Conservation (phyloP, 2,329 filamentous ascomycete species). For the Sporothrix euskadiensis region DNA sequence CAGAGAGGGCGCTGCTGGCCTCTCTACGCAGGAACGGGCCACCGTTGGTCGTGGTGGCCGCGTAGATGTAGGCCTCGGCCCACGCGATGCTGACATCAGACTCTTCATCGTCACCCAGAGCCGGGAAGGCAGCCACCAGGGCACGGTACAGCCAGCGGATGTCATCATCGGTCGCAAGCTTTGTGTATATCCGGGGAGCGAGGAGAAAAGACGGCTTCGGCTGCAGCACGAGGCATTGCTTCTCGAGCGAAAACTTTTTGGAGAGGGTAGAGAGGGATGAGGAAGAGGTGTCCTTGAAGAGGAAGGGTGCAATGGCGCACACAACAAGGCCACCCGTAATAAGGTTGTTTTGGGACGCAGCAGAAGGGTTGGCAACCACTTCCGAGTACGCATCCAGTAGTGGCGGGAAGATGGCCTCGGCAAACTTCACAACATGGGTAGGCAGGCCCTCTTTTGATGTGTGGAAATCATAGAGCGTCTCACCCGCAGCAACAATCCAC, state of each 20-base stretch:
- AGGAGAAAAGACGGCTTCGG: conserved; percentile 86
- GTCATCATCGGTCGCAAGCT: conserved; percentile 73
- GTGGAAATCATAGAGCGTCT: conserved; percentile 63
- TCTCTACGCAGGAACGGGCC: conserved; percentile 64
- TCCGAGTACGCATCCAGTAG: conserved; percentile 75
- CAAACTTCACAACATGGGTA: conserved; percentile 52
- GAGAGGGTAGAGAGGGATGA: conserved; percentile 48
- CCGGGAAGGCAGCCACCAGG: conserved; percentile 61
- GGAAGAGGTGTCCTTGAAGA: conserved; percentile 57
- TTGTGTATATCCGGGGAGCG: conserved; percentile 81
- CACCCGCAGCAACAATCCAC: conserved; percentile 76
- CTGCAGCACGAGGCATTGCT: conserved; percentile 67
- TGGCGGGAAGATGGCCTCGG: conserved; percentile 54
- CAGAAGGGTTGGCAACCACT: conserved; percentile 72
- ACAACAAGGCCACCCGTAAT: conserved; percentile 76
- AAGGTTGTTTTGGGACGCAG: conserved; percentile 79
- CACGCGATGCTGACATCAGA: conserved; percentile 65
- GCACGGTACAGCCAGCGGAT: conserved; percentile 74
- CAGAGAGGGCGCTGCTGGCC: conserved; percentile 61
- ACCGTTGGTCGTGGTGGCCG: conserved; percentile 64
- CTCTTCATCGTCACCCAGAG: conserved; percentile 51
- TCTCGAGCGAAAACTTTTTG: conserved; percentile 63
- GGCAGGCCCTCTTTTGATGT: conserved; percentile 49
- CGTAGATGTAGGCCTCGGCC: conserved; percentile 82
- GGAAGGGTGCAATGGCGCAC: conserved; percentile 60